Base-by-base conservation (phyloP, 805 yeast genomes). In the Pichia cabralensis region DNA sequence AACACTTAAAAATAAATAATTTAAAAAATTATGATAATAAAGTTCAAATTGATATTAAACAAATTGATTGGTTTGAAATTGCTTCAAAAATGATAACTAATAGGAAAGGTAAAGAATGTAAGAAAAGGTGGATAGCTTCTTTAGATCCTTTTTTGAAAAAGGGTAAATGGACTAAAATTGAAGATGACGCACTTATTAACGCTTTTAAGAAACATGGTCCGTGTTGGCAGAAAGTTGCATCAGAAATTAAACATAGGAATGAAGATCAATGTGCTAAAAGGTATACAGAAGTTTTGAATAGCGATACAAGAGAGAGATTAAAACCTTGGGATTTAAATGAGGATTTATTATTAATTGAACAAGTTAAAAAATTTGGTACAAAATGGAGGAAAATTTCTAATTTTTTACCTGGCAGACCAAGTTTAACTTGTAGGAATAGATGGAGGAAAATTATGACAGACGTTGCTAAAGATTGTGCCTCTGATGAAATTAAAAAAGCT, bases 221-320 rank as follows among this genome's bases (percentile, higher is more conserved):
- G 0, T 70, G 76, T 21, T 88, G 96, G 96, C 82, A 81, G 42
- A 78, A 78, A 47, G 86, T 88, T 9, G 76, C 95, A 0, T 58
- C 66, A 33, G 77, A 71, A 34, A 80, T 88, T 10, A 71, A 74
- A 3, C 94, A 95, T 5, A 66, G 96, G 51, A 88, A 94, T 1
- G 95, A 86, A 49, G 96, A 86, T 55, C 96, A 88, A 60, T 88
- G 97, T 62, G 83, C 95, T 2, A 88, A 88, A 50, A 62, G 96
- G 47, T 88, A 83, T 53, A 74, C 78, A 12, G 96, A 88, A 49
- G 95, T 85, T 2, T 56, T 88, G 39, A 92, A 84, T 47, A 96
- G 96, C 6, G 66, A 63, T 19, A 80, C 86, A 8, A 74, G 75
- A 40, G 85, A 80, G 44, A 60, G 96, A 36, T 62, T 85, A 29